Percentiles rank a stretch among this genome's conserved stretches.
phyloP scores from a whole-genome alignment of 2,329 filamentous ascomycete genomes.

The Atkinsonella hypoxylon region DNA sequence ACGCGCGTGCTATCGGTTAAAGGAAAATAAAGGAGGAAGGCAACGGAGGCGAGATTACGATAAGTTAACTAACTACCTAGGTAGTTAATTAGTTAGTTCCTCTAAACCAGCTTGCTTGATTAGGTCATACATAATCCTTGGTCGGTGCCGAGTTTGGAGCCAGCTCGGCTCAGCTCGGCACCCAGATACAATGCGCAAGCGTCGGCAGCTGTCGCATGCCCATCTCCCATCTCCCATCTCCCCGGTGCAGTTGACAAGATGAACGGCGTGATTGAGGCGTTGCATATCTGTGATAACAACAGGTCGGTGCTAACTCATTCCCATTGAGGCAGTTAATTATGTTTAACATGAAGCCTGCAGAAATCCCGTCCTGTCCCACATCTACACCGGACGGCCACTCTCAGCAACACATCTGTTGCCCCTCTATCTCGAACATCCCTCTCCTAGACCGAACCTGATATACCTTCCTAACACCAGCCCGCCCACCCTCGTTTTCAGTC shows the following conservation, averaged over 20 bases:
- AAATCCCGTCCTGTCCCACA: conserved; percentile 75
- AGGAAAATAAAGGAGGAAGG: too few species aligned
- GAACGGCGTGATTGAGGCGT: conserved; percentile 82
- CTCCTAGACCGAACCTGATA: conserved; percentile 73
- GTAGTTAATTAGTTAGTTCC: too few species aligned
- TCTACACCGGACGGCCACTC: conserved; percentile 72
- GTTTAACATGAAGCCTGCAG: conserved; percentile 34
- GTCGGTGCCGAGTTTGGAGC: too few species aligned
- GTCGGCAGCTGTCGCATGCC: too few species aligned
- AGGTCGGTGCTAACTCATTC: conserved; percentile 44
- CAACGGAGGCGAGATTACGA: too few species aligned
- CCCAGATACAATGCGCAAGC: too few species aligned
- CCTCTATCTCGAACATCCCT: conserved; percentile 72
- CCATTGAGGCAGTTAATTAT: background rate
- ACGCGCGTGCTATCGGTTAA: too few species aligned
- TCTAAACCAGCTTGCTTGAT: too few species aligned
- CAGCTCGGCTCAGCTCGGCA: too few species aligned
- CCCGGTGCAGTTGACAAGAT: conserved; percentile 38
- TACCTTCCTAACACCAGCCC: conserved; percentile 75
- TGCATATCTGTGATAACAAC: conserved; percentile 95
- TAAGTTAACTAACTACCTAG: too few species aligned
- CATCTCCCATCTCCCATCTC: too few species aligned
- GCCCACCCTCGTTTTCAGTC: conserved; percentile 77
- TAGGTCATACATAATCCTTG: too few species aligned
- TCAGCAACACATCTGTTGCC: conserved; percentile 66